Evolutionary conservation across 352 stramenopile species (phyloP).

Genomic region (Globisporangium nunn): DNA sequence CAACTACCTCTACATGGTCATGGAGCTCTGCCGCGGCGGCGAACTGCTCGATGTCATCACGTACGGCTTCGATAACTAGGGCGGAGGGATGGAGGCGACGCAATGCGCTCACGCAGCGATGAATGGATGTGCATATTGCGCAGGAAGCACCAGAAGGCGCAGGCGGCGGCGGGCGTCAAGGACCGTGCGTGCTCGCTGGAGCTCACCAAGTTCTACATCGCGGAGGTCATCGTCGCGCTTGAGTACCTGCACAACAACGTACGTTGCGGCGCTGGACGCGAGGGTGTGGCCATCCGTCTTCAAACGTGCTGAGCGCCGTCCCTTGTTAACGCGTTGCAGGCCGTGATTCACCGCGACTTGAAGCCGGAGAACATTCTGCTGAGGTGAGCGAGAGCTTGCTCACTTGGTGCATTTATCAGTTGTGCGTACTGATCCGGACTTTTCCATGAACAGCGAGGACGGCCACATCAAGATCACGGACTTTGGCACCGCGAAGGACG

Average conservation of each 20-base stretch:
- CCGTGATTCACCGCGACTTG: conserved; percentile 95
- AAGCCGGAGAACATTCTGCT: conserved; percentile 90
- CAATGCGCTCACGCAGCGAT: neutral
- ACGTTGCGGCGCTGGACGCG: neutral
- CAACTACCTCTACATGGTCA: conserved; percentile 89
- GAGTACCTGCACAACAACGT: conserved; percentile 91
- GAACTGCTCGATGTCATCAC: conserved; percentile 84
- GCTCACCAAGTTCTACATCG: conserved; percentile 91
- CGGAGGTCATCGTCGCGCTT: conserved; percentile 91
- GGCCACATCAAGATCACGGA: conserved; percentile 89
- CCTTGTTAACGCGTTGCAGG: conserved; percentile 16
- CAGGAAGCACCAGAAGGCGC: conserved; percentile 74
- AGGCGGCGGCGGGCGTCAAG: conserved; percentile 41
- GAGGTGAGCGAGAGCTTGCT: conserved; percentile 15
- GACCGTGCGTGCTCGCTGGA: conserved; percentile 68
- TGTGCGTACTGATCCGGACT: neutral
- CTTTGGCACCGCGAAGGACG: conserved; percentile 85
- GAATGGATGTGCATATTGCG: neutral
- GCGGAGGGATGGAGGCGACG: no score
- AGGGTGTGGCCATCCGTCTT: neutral
- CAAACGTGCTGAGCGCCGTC: neutral
- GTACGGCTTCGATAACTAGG: conserved; percentile 21
- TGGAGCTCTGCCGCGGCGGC: conserved; percentile 84
- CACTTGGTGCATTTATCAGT: neutral
- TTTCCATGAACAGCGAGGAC: conserved; percentile 28